Conservation (phyloP, 495 filamentous ascomycete species). For the Penicillium verhagenii region DNA sequence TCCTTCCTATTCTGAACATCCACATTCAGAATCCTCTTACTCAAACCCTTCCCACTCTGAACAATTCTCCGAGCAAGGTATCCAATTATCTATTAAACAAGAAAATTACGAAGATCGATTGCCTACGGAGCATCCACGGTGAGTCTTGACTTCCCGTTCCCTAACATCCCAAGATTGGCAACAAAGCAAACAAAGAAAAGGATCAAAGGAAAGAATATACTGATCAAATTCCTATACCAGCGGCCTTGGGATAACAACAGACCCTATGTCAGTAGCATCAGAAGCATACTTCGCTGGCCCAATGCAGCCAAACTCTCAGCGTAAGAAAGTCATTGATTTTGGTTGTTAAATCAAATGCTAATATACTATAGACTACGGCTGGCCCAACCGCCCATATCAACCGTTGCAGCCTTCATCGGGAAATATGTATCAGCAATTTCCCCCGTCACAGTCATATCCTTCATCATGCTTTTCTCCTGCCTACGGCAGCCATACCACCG, state of each 20-base stretch:
- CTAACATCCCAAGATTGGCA: neutral
- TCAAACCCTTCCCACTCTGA: neutral
- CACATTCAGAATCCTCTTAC: neutral
- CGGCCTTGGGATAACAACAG: slow-evolving; percentile 21
- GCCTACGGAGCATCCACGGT: slow-evolving; percentile 9
- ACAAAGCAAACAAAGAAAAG: neutral
- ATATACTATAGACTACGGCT: slow-evolving; percentile 22
- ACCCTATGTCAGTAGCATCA: slow-evolving; percentile 30
- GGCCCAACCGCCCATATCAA: slow-evolving; percentile 24
- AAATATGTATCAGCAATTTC: slow-evolving; percentile 19
- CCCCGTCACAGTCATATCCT: slow-evolving; percentile 20
- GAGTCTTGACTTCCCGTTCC: slow-evolving; percentile 6
- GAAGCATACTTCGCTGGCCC: slow-evolving; percentile 24
- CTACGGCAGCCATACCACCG: slow-evolving; percentile 14
- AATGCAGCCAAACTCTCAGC: slow-evolving; percentile 27
- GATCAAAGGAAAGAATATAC: neutral
- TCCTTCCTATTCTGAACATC: slow-evolving; percentile 8
- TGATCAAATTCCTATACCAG: slow-evolving; percentile 6
- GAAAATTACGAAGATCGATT: slow-evolving; percentile 8
- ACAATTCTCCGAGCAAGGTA: slow-evolving; percentile 1
- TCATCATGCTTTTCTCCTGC: slow-evolving; percentile 15
- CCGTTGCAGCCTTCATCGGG: slow-evolving; percentile 15
- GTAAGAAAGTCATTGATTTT: slow-evolving; percentile 9
- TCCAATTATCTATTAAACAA: slow-evolving; percentile 9
- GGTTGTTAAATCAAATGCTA: slow-evolving; percentile 1